A percentile compares a stretch with the other conserved stretches of the same genome.
Evolutionary conservation across 1,284 basidiomycete species (phyloP).

Genomic region (Kwoniella shivajii): DNA sequence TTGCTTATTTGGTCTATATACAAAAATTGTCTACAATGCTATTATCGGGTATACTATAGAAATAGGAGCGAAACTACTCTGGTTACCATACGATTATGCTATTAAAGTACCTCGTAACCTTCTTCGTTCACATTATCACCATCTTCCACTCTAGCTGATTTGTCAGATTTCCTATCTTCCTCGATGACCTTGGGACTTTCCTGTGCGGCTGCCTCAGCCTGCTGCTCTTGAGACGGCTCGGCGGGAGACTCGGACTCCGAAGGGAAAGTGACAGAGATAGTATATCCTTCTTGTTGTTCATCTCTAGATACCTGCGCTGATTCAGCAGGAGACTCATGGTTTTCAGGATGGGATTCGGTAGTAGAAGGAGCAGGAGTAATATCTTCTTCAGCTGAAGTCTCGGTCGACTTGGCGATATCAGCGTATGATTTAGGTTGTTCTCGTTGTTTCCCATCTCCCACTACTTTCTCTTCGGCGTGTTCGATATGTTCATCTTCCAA

Average conservation of each 20-base stretch:
- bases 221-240: neutral
- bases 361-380: neutral
- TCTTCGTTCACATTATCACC: conserved; percentile 27
- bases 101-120: conserved; percentile 26
- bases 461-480: conserved; percentile 10
- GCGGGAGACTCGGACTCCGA: neutral
- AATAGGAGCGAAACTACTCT: no score
- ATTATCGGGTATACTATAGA: no score
- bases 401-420: conserved; percentile 9
- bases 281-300: neutral
- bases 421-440: conserved; percentile 17
- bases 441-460: neutral
- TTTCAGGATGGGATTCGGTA: neutral
- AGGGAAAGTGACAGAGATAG: conserved; percentile 2
- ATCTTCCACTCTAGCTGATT: conserved; percentile 13
- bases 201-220: conserved; percentile 4
- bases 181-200: conserved; percentile 8
- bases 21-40: no score
- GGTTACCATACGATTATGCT: no score
- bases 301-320: neutral
- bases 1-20: no score
- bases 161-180: conserved; percentile 3
- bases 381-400: neutral
- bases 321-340: neutral
- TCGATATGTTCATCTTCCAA: conserved; percentile 8